Percentiles rank a stretch among this genome's conserved stretches.
These are phyloP conservation scores for Solanum dulcamara DNA, from an alignment of 257 asterid species.

Conservation along the genomic window DNA sequence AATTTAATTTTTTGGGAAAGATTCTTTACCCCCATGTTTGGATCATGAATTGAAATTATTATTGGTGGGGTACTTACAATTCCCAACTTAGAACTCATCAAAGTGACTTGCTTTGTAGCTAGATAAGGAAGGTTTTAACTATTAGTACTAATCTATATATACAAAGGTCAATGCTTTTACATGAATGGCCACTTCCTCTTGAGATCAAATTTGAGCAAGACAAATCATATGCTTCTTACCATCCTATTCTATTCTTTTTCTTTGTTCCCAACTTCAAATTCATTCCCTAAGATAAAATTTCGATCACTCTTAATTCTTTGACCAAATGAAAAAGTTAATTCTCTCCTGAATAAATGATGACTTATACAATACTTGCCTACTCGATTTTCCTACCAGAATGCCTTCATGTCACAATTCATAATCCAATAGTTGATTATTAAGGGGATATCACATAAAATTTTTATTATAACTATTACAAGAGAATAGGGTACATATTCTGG, in stretches of 20 bases:
- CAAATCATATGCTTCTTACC: not conserved
- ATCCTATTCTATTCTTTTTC: not conserved
- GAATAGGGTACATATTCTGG: not conserved
- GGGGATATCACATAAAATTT: not conserved
- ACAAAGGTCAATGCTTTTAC: not conserved
- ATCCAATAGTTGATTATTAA: not conserved
- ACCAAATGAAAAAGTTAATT: not conserved
- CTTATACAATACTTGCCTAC: not conserved
- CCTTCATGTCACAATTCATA: not conserved
- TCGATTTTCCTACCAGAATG: not conserved
- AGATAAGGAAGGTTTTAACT: not conserved
- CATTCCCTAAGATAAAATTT: not conserved
- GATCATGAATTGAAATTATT: not conserved
- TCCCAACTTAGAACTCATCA: not conserved
- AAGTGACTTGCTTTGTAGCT: not conserved
- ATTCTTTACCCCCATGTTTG: conserved; percentile 11
- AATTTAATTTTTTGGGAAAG: not conserved
- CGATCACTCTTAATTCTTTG: rapidly evolving
- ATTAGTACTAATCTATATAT: not conserved
- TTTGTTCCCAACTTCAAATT: not conserved
- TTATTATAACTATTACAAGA: not conserved
- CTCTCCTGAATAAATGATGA: not conserved
- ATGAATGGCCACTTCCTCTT: not conserved
- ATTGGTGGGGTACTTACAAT: not conserved
- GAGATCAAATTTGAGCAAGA: not conserved